A percentile compares a stretch with the other conserved stretches of the same genome.
These are phyloP conservation scores for Verbena officinalis DNA, from an alignment of 257 asterid species.

Conservation along the genomic window DNA sequence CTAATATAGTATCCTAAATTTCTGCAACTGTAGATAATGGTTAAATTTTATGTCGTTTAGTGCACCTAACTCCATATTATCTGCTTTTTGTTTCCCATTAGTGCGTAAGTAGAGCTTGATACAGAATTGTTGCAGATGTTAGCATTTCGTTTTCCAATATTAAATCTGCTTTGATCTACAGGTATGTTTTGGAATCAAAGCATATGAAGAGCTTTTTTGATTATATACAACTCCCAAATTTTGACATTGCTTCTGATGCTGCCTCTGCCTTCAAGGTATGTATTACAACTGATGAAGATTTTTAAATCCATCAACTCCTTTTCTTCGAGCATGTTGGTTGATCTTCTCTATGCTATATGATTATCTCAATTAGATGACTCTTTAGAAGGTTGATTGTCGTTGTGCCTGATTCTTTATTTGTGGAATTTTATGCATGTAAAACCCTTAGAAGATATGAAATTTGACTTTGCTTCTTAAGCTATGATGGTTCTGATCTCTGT, in stretches of 20 bases:
- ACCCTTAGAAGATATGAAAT: not conserved
- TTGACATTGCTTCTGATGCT: constrained; percentile 66
- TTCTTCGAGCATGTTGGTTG: not conserved
- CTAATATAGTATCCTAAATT: not conserved
- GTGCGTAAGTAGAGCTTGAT: constrained; percentile 17
- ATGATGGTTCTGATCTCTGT: not conserved
- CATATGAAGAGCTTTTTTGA: constrained; percentile 59
- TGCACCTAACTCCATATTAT: too few species aligned
- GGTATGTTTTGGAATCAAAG: constrained; percentile 60
- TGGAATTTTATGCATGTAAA: not conserved
- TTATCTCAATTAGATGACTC: not conserved
- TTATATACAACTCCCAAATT: constrained; percentile 53
- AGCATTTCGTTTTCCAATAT: not conserved
- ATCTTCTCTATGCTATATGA: not conserved
- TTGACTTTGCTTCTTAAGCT: not conserved
- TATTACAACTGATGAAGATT: constrained; percentile 2
- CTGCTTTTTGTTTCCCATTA: not conserved
- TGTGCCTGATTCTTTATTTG: not conserved
- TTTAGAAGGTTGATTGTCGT: not conserved
- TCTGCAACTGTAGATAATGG: not conserved
- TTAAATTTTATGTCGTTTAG: not conserved
- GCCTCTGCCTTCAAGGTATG: constrained; percentile 63
- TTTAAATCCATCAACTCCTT: not conserved
- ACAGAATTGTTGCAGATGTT: constrained; percentile 13
- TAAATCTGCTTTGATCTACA: constrained; percentile 29